phyloP scores from a whole-genome alignment of 805 yeast genomes.

The Yarrowia sp. region DNA sequence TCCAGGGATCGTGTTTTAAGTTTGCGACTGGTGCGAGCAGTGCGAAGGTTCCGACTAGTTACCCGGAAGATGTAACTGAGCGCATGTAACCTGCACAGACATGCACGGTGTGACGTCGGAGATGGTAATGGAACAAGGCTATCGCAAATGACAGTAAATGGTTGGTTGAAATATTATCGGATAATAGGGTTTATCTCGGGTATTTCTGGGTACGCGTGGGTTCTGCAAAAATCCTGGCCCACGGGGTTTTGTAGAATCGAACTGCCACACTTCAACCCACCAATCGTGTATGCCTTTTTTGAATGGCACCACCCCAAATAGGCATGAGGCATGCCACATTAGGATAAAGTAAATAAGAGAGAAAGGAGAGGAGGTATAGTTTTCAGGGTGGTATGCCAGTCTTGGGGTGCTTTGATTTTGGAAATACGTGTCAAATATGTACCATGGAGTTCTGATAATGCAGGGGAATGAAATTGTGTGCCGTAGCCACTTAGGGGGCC shows the following conservation, averaged over 20 bases:
- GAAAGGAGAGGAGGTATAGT: not conserved
- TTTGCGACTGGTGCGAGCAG: slow-evolving; percentile 23
- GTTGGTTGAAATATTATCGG: not conserved
- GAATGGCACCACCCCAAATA: slow-evolving; percentile 13
- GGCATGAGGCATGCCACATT: slow-evolving; percentile 15
- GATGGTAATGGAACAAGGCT: not conserved
- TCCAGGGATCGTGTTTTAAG: slow-evolving; percentile 14
- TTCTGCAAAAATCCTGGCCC: not conserved
- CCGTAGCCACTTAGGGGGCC: not conserved
- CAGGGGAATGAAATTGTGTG: not conserved
- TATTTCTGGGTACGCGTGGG: not conserved
- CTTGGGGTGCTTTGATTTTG: not conserved
- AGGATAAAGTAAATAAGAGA: slow-evolving; percentile 1
- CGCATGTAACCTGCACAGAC: not conserved
- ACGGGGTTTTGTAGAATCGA: not conserved
- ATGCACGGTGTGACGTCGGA: slow-evolving; percentile 14
- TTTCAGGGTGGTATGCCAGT: not conserved
- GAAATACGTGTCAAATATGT: not conserved
- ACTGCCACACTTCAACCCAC: not conserved
- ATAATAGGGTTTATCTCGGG: not conserved
- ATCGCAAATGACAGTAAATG: not conserved
- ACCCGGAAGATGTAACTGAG: not conserved
- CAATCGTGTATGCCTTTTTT: slow-evolving; percentile 11
- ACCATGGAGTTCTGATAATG: no score
- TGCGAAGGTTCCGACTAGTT: slow-evolving; percentile 16